A percentile compares a stretch with the other conserved stretches of the same genome.
phyloP scores from a whole-genome alignment of 345 rosid genomes.

The Physaria fendleri region DNA sequence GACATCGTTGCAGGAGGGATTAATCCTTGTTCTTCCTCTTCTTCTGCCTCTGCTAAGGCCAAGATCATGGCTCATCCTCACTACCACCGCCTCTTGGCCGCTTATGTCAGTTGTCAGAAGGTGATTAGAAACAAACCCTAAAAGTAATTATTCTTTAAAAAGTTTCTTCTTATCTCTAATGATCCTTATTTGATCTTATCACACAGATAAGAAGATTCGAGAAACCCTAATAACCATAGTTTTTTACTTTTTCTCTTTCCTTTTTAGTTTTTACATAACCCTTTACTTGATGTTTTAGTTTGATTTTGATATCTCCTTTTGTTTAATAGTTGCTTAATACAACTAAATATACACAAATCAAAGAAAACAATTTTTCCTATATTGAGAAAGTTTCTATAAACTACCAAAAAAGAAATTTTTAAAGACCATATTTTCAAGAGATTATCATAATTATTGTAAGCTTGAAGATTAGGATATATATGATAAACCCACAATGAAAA shows the following conservation, averaged over 20 bases:
- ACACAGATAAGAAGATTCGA: slow-evolving; percentile 10
- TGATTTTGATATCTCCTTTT: slow-evolving; percentile 24
- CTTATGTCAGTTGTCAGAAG: slow-evolving; percentile 94
- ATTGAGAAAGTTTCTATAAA: slow-evolving; percentile 2
- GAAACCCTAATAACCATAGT: slow-evolving; percentile 18
- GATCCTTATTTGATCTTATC: not conserved
- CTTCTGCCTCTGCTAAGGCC: slow-evolving; percentile 53
- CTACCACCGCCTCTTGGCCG: slow-evolving; percentile 84
- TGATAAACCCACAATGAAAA: too few relatives aligned
- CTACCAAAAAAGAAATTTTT: not conserved
- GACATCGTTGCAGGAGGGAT: slow-evolving; percentile 12
- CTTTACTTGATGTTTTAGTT: slow-evolving; percentile 28
- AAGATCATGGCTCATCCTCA: slow-evolving; percentile 99
- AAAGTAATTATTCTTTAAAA: too few relatives aligned
- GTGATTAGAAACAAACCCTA: slow-evolving; percentile 27
- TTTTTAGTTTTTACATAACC: slow-evolving; percentile 1
- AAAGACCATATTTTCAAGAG: slow-evolving; percentile 11
- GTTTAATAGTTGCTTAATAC: slow-evolving; percentile 10
- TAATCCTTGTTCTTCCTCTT: slow-evolving; percentile 27
- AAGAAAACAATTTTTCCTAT: not conserved
- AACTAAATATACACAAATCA: not conserved
- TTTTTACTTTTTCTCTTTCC: slow-evolving; percentile 22
- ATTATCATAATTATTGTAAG: too few relatives aligned
- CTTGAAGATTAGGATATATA: not conserved
- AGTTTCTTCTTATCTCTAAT: not conserved